Conservation (phyloP, 192 early-diverging fungal species). For the Geosiphon pyriformis region DNA sequence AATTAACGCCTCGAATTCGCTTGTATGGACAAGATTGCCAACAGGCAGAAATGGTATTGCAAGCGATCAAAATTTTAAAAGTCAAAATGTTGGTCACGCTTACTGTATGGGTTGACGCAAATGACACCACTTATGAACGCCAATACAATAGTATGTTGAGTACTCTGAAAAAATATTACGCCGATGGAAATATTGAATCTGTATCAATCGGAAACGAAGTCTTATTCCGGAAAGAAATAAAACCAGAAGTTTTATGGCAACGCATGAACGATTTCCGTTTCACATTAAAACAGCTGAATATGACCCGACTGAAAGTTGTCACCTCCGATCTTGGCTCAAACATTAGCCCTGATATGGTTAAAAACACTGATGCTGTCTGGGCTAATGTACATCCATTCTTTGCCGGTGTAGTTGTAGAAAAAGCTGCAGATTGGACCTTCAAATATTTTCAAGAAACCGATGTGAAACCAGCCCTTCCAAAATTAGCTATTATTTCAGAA, state of each 20-base stretch:
- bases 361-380: slow-evolving; percentile 28
- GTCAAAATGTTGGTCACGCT: slow-evolving; percentile 35
- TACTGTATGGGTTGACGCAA: slow-evolving; percentile 41
- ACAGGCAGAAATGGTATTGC: slow-evolving; percentile 35
- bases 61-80: slow-evolving; percentile 31
- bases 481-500: slow-evolving; percentile 34
- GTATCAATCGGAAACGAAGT: slow-evolving; percentile 45
- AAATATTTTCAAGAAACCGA: slow-evolving; percentile 27
- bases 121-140: slow-evolving; percentile 31
- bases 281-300: slow-evolving; percentile 20
- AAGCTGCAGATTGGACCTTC: slow-evolving; percentile 38
- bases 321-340: slow-evolving; percentile 29
- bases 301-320: slow-evolving; percentile 33
- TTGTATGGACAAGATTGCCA: slow-evolving; percentile 42
- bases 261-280: slow-evolving; percentile 18
- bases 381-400: slow-evolving; percentile 46
- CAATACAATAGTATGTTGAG: slow-evolving; percentile 16
- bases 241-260: slow-evolving; percentile 22
- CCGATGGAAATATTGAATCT: slow-evolving; percentile 29
- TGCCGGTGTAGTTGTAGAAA: slow-evolving; percentile 27
- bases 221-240: slow-evolving; percentile 36
- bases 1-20: slow-evolving; percentile 38
- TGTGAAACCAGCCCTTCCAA: slow-evolving; percentile 22
- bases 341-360: slow-evolving; percentile 28
- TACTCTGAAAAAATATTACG: not conserved